These are phyloP conservation scores for Calonectria honghensis DNA, from an alignment of 2,329 filamentous ascomycete species.

Conservation along the genomic window DNA sequence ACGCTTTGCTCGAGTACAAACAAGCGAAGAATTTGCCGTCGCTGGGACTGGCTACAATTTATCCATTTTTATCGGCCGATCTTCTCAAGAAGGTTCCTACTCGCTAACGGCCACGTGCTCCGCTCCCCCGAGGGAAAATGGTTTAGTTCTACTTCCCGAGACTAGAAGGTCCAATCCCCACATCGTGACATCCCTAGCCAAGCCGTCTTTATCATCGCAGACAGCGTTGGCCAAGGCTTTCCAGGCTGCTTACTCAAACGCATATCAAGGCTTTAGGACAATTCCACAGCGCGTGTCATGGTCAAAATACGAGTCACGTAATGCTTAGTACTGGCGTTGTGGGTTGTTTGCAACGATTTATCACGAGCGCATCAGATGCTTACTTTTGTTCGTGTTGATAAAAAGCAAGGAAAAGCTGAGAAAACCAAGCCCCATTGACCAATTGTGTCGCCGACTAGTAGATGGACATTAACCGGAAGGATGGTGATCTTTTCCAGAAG, in stretches of 20 bases:
- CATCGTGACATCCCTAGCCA: not conserved
- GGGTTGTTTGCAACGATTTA: not conserved
- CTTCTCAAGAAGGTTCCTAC: not conserved
- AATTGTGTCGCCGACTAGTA: not conserved
- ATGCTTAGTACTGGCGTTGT: not conserved
- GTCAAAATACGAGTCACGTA: not conserved
- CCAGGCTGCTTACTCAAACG: too few relatives aligned
- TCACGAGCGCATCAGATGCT: not conserved
- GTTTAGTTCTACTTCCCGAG: not conserved
- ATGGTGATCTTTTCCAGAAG: not conserved
- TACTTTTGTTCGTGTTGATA: not conserved
- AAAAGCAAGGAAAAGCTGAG: not conserved
- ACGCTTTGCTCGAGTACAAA: not conserved
- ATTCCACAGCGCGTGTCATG: not conserved
- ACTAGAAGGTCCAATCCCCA: conserved; percentile 9
- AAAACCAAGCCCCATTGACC: not conserved
- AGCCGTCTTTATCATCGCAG: not conserved
- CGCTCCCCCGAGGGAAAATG: not conserved
- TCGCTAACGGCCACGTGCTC: not conserved
- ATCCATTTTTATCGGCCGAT: not conserved
- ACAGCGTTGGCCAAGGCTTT: not conserved
- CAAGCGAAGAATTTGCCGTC: not conserved
- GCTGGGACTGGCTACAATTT: not conserved
- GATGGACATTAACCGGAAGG: not conserved
- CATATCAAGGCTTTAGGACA: too few relatives aligned